Conservation (phyloP, 2,329 filamentous ascomycete species). For the Neurospora crassa region DNA sequence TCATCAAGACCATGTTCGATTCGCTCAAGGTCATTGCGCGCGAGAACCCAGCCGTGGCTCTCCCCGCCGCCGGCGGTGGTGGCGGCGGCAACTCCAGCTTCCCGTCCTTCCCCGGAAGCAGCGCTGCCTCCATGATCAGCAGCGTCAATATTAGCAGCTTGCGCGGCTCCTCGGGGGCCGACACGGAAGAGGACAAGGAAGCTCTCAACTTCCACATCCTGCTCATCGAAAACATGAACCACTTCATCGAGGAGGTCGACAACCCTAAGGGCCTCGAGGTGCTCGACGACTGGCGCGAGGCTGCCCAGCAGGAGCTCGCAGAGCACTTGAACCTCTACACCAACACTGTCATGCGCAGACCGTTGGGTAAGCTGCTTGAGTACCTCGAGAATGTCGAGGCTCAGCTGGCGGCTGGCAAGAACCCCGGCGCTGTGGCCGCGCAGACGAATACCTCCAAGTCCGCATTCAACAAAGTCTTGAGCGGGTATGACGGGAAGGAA, state of each 20-base stretch:
- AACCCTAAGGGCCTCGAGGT: constrained; percentile 63
- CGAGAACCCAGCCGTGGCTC: constrained; percentile 46
- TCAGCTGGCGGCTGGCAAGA: constrained; percentile 50
- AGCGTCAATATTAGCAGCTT: background rate
- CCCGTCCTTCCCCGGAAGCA: background rate
- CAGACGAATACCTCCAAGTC: constrained; percentile 76
- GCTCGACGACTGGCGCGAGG: constrained; percentile 72
- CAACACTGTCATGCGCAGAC: constrained; percentile 76
- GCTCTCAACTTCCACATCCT: constrained; percentile 95
- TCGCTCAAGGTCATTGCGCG: constrained; percentile 87
- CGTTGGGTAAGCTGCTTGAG: constrained; percentile 82
- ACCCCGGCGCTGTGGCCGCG: constrained; percentile 55
- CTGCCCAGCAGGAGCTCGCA: constrained; percentile 66
- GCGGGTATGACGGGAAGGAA: constrained; percentile 73
- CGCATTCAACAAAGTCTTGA: constrained; percentile 78
- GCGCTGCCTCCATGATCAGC: constrained; percentile 18
- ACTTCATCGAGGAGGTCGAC: constrained; percentile 88
- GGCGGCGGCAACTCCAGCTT: constrained; percentile 7
- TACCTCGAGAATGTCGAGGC: constrained; percentile 85
- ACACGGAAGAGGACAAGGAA: constrained; percentile 79
- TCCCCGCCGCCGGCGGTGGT: constrained; percentile 13
- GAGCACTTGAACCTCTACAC: constrained; percentile 87
- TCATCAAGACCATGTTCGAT: constrained; percentile 95
- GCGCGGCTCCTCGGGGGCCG: constrained; percentile 22
- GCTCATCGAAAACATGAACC: constrained; percentile 97